phyloP scores from a whole-genome alignment of 2,329 filamentous ascomycete species.

The Xylaria sp. region DNA sequence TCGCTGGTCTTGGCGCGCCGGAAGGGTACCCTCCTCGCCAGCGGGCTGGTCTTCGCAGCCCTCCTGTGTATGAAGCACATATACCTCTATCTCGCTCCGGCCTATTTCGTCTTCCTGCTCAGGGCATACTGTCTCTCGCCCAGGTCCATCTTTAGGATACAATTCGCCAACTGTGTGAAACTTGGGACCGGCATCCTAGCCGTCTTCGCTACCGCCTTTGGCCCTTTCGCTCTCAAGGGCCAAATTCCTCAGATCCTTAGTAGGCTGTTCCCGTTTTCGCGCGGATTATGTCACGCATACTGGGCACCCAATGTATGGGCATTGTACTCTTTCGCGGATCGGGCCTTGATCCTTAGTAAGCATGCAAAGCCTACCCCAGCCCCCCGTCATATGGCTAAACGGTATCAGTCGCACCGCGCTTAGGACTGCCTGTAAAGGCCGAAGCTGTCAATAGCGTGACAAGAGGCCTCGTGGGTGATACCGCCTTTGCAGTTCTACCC shows the following conservation, averaged over 20 bases:
- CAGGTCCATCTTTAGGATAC: slow-evolving; percentile 79
- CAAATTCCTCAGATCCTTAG: slow-evolving; percentile 87
- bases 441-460: slow-evolving; percentile 89
- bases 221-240: slow-evolving; percentile 83
- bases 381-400: slow-evolving; percentile 49
- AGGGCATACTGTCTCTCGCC: slow-evolving; percentile 87
- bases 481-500: slow-evolving; percentile 91
- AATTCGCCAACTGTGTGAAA: slow-evolving; percentile 83
- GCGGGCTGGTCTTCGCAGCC: slow-evolving; percentile 84
- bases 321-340: slow-evolving; percentile 91
- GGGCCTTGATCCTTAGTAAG: slow-evolving; percentile 83
- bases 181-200: slow-evolving; percentile 77
- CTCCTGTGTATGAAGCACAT: slow-evolving; percentile 98
- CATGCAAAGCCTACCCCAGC: slow-evolving; percentile 26
- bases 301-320: slow-evolving; percentile 99
- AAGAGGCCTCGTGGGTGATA: slow-evolving; percentile 91
- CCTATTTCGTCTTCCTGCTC: slow-evolving; percentile 95
- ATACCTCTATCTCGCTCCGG: slow-evolving; percentile 94
- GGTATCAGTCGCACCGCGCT: slow-evolving; percentile 76
- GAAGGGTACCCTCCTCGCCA: slow-evolving; percentile 77
- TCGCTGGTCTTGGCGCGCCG: slow-evolving; percentile 86
- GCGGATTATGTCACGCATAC: slow-evolving; percentile 95
- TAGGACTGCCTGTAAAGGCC: slow-evolving; percentile 78
- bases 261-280: slow-evolving; percentile 91
- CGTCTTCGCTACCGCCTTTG: slow-evolving; percentile 85